Percentiles rank a stretch among this genome's conserved stretches.
These are phyloP conservation scores for Podochytrium sp. DNA, from an alignment of 192 early-diverging fungal species.

Conservation along the genomic window DNA sequence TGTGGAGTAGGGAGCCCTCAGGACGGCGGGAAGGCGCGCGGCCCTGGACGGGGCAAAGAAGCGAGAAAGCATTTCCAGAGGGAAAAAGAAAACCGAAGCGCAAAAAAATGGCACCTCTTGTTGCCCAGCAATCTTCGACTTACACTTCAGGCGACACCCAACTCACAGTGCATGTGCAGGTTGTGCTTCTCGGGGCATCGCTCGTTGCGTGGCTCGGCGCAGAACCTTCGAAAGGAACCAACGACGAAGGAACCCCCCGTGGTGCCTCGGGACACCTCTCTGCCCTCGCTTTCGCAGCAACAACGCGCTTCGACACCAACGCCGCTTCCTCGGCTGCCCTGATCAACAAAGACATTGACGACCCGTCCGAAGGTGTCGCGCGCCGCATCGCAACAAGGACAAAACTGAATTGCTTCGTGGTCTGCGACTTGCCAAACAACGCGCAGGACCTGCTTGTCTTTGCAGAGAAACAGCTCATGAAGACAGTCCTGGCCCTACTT, in stretches of 20 bases:
- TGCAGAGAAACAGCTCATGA: neutral
- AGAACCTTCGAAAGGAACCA: neutral
- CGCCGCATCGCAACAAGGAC: conserved; percentile 3
- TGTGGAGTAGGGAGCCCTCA: neutral
- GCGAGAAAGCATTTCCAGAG: neutral
- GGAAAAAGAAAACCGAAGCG: conserved; percentile 19
- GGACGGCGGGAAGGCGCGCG: neutral
- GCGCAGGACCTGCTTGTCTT: conserved; percentile 1
- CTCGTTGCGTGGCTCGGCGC: conserved; percentile 7
- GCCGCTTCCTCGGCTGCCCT: neutral
- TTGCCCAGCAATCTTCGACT: too few species aligned
- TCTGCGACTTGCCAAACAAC: conserved; percentile 4
- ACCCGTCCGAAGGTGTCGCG: conserved; percentile 4
- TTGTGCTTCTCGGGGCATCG: neutral
- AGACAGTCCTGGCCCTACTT: neutral
- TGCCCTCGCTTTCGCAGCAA: conserved; percentile 2
- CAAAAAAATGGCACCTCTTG: conserved; percentile 2
- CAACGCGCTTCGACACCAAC: conserved; percentile 1
- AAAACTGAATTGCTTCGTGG: conserved; percentile 10
- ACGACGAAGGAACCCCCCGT: neutral
- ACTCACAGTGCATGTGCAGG: conserved; percentile 9
- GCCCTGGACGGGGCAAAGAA: neutral
- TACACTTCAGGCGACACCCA: conserved; percentile 2
- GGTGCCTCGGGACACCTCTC: neutral
- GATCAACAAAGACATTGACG: neutral